Evolutionary conservation across 768 basidiomycete species (phyloP).

Genomic region (Suillus clintonianus): DNA sequence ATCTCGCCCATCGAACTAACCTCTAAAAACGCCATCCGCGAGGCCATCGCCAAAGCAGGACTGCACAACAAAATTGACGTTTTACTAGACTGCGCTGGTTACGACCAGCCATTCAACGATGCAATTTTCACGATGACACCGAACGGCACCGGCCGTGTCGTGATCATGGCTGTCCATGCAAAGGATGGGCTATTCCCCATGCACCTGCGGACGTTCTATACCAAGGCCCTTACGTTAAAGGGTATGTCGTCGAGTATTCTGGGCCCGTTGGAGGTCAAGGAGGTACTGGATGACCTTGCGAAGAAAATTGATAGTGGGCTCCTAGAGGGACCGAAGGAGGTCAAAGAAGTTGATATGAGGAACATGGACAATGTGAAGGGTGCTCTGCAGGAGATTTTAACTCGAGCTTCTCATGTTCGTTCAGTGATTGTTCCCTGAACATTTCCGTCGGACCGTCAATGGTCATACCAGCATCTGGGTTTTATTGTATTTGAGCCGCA

Average conservation of each 20-base stretch:
- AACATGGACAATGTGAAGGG: slow-evolving; percentile 19
- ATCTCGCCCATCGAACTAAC: slow-evolving; percentile 34
- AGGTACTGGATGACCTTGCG: slow-evolving; percentile 28
- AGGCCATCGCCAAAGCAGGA: slow-evolving; percentile 24
- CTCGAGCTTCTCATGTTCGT: slow-evolving; percentile 28
- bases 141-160: slow-evolving; percentile 31
- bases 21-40: slow-evolving; percentile 32
- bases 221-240: slow-evolving; percentile 31
- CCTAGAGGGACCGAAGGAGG: slow-evolving; percentile 27
- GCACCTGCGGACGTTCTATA: slow-evolving; percentile 33
- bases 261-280: slow-evolving; percentile 22
- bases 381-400: slow-evolving; percentile 26
- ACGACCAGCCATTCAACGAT: slow-evolving; percentile 34
- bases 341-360: slow-evolving; percentile 22
- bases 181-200: slow-evolving; percentile 32
- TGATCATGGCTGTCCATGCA: slow-evolving; percentile 37
- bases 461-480: background rate
- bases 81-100: slow-evolving; percentile 35
- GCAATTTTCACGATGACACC: slow-evolving; percentile 35
- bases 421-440: slow-evolving; percentile 28
- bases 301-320: slow-evolving; percentile 30
- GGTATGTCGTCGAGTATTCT: slow-evolving; percentile 33
- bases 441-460: background rate
- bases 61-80: slow-evolving; percentile 35
- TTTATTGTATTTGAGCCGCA: background rate